Evolutionary conservation across 495 filamentous ascomycete genomes (phyloP), one percentile per base, ranked within the genome.

Genomic region (Podospora australis): DNA sequence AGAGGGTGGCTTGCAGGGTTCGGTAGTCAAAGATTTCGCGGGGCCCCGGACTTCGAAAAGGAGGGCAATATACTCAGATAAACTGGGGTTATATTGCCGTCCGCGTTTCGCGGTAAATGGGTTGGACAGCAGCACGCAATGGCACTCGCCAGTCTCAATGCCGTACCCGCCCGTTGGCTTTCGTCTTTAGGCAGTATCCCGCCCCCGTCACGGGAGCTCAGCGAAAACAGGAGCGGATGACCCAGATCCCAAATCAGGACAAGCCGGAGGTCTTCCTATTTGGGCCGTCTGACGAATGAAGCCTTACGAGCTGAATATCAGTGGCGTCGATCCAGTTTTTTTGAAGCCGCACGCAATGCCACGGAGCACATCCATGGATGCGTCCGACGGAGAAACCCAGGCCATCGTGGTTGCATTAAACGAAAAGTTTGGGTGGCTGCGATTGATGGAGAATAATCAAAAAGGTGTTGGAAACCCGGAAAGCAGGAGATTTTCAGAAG

Each of bases 51-150:
- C 49, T 60, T 59, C 30, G 14, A 36, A 16, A 36, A 50, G 39
- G 48, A 21, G 25, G 19, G 29, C 51, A 65, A 60, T 61, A 13
- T 67, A 63, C 54, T 62, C 54, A 63, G 52, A 62, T 64, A 65
- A 35, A 65, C 54, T 55, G 54, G 19, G 39, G 20, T 39, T 51
- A 63, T 52, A 66, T 62, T 64, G 46, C 54, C 36, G 17, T 16
- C 45, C 30, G 36, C 35, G 24, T 52, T 10, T 42, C 28, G 39
- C 17, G 39, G 41, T 25, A 29, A 26, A 50, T 28, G 46, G 9
- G 47, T 56, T 54, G 49, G 36, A 44, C 46, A 43, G 35, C 51
- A 48, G 39, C 42, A 44, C 22, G 55, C 30, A 44, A 46, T 49
- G 50, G 47, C 51, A 39, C 51, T 53, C 50, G 53, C 53, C 49